Base-by-base conservation (phyloP, 1,284 basidiomycete species). In the Exsudoporus floridanus region DNA sequence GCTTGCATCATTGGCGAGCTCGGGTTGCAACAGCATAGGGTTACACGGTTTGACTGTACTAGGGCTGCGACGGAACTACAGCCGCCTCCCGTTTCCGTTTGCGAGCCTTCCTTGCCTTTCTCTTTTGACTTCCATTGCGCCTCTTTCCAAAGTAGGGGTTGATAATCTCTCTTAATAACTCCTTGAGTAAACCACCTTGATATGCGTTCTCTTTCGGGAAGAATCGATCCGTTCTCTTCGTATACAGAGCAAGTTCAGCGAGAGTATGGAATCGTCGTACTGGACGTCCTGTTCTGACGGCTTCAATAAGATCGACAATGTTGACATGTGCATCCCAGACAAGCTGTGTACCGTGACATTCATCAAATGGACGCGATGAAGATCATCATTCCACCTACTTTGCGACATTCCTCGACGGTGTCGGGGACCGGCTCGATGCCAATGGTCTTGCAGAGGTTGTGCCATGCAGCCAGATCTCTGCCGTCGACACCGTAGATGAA, bases 121-220 rank as follows among this genome's bases (percentile, higher is more conserved):
- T 54, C 34, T 59, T 65, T 40, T 52, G 38, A n/a, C 60, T 59
- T n/a, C 63, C 62, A 16, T 63, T 63, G 7, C 51, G 53, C 33
- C 60, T 52, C 34, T 33, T 52, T 31, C 62, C 53, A 34, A 51
- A 49, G 47, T 58, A 66, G 8, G 55, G 55, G 8, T 56, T 49
- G 35, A 56, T 16, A 33, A 71, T 67, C 44, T 63, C 57, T 16
- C 59, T 58, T 16, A 74, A 53, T 12, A 76, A 55, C 45, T 73
- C 65, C 27, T 62, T 71, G 33, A 80, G 62, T 5, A 79, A 57
- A 19, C 71, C 72, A 8, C 74, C 75, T 1, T 74, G 71, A 39
- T 70, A 59, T 5, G 67, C 70, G 31, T 70, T 65, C 19, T 71
- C 57, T 21, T 60, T 65, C 0, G 77, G 77, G 51, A 76, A 77